Evolutionary conservation across 2,329 filamentous ascomycete species (phyloP), one percentile per base, ranked within the genome.

Genomic region (Neofusicoccum cordaticola): DNA sequence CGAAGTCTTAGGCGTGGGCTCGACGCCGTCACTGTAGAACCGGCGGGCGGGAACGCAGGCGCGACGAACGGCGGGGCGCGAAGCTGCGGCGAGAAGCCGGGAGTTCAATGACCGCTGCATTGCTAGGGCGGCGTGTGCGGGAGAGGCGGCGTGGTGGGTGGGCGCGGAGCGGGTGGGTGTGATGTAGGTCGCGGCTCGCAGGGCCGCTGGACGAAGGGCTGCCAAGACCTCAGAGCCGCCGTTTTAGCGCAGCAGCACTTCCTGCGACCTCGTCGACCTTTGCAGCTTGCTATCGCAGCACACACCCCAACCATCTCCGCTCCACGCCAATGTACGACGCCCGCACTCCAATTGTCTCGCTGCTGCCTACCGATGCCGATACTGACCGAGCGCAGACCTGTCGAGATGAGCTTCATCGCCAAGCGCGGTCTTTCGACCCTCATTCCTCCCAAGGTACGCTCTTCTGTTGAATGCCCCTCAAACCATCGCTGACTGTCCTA

Each of bases 341-440:
- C 44, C 19, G 44, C 51, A 50, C 31, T n/a, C 42, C 52, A 35
- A 58, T 34, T 48, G 22, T 22, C 19, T n/a, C 9, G 6, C 19
- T 31, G 34, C 22, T 50, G 37, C 17, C 35, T 37, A 7, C 42
- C 58, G 15, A 48, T 57, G 44, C 48, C 27, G 57, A 56, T 41
- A 41, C 73, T 77, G 74, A 80, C 78, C 69, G 69, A 69, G 64
- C 39, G 47, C 64, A 69, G 63, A 80, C 77, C 72, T 71, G 75
- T 79, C 86, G 92, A 83, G 82, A 97, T 97, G 93, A 97, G 92
- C 86, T 95, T 89, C 88, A 86, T 96, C 77, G 87, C 89, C 77
- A 91, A 91, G 83, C 89, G 93, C 84, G 91, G 88, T 86, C 90
- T 97, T 78, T 98, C 95, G 79, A 97, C 96, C 86, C 90, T 99